These are phyloP conservation scores for Diaporthe sp. DNA, from an alignment of 2,329 filamentous ascomycete genomes.

Conservation along the genomic window DNA sequence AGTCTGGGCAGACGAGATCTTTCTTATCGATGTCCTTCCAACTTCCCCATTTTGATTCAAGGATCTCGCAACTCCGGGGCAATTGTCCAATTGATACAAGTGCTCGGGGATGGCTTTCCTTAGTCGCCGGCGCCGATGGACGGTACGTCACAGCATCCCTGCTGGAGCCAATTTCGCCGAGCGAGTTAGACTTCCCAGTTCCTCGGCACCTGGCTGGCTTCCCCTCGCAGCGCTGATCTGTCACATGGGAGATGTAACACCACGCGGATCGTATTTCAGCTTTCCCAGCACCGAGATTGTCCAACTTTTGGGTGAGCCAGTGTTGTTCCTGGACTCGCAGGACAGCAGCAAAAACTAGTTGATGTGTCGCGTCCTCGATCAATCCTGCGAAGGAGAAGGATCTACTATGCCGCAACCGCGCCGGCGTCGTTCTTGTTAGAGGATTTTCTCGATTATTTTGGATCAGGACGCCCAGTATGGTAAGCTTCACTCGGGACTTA, in stretches of 20 bases:
- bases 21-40: background rate
- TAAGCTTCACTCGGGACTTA: background rate
- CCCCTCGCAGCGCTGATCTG: constrained; percentile 9
- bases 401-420: constrained; percentile 17
- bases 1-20: no score
- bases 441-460: background rate
- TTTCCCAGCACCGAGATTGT: background rate
- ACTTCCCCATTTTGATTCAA: background rate
- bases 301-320: background rate
- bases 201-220: constrained; percentile 16
- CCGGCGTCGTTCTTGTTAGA: background rate
- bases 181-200: background rate
- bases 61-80: background rate
- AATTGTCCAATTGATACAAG: background rate
- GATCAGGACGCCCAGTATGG: constrained; percentile 23
- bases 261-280: constrained; percentile 1
- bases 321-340: background rate
- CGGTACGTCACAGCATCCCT: constrained; percentile 25
- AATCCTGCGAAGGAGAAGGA: background rate
- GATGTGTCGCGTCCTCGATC: background rate
- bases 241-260: constrained; percentile 16
- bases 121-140: constrained; percentile 15
- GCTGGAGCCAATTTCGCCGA: background rate
- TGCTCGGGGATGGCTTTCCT: background rate
- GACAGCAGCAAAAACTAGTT: background rate